These are phyloP conservation scores for Hymenoscyphus fructigenus DNA, from an alignment of 2,329 filamentous ascomycete species.

Conservation along the genomic window DNA sequence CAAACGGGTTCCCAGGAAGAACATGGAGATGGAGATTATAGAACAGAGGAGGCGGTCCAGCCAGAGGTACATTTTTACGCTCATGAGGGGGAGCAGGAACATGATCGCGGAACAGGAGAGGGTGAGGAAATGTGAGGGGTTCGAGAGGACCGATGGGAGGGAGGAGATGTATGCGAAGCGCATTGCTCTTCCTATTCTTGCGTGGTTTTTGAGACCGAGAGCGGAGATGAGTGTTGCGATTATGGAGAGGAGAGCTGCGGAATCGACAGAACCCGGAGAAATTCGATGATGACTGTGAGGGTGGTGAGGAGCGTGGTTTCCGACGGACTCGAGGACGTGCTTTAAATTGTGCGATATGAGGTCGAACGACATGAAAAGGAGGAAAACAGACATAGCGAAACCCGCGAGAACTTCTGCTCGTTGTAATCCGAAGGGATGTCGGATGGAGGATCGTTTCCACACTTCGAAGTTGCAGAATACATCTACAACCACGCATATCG, in stretches of 20 bases:
- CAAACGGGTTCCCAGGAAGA: conserved; percentile 77
- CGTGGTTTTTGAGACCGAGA: conserved; percentile 84
- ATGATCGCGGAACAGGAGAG: conserved; percentile 81
- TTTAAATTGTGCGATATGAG: conserved; percentile 91
- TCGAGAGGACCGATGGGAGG: conserved; percentile 83
- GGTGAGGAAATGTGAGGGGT: conserved; percentile 93
- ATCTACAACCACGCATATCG: conserved; percentile 88
- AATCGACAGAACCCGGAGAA: conserved; percentile 73
- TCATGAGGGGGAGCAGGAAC: conserved; percentile 77
- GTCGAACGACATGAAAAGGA: conserved; percentile 97
- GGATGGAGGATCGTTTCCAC: conserved; percentile 88
- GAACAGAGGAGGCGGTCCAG: conserved; percentile 81
- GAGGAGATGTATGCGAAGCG: conserved; percentile 78
- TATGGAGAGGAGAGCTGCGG: conserved; percentile 79
- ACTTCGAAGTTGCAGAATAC: conserved; percentile 96
- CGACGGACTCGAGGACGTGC: conserved; percentile 76
- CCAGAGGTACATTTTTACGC: conserved; percentile 76
- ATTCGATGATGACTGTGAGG: conserved; percentile 65
- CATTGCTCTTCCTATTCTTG: conserved; percentile 89
- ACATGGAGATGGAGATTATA: conserved; percentile 84
- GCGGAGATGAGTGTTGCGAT: conserved; percentile 81
- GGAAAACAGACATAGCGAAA: conserved; percentile 92
- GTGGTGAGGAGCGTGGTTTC: conserved; percentile 72
- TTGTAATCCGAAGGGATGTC: conserved; percentile 91
- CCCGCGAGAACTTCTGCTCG: conserved; percentile 91